Evolutionary conservation across 768 basidiomycete genomes (phyloP), one percentile per base, ranked within the genome.

Genomic region (Chiua virens): DNA sequence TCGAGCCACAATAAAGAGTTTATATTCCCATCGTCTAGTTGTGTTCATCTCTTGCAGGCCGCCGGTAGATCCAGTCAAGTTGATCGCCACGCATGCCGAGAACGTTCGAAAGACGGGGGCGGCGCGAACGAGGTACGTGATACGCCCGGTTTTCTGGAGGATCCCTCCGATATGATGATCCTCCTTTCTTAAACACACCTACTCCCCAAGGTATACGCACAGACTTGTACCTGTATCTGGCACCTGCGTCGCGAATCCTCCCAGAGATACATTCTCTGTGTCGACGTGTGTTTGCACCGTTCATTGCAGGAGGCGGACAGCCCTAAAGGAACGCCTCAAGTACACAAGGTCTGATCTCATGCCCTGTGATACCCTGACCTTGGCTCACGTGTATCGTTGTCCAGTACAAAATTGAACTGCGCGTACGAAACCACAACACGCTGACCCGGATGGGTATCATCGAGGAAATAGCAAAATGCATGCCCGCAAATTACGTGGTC

Each of bases 341-440:
- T 82, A 72, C 60, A 82, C 69, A 43, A 87, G 83, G 64, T 52
- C 8, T 22, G 1, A 47, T 23, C 1, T 21, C 43, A n/a, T 30
- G 2, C 28, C 20, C 34, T 10, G 11, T 15, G 34, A 34, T 2
- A 7, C 34, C 9, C 23, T 11, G 10, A 5, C 3, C 21, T 36
- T 52, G 28, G 25, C 47, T 42, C 15, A 52, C 27, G 20, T 30
- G 3, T 13, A 21, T 22, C 10, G 4, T 7, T 22, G 10, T 25
- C 37, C 52, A 92, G 91, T 93, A 89, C 72, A 92, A 92, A 66
- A 82, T 92, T 34, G 89, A 92, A 58, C 61, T 89, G 44, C 78
- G 85, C 44, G 68, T 85, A 27, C 80, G 90, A 37, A 91, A 92
- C 62, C 90, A 92, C 55, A 85, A 75, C n/a, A 85, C 81, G 6